Evolutionary conservation across 2,329 filamentous ascomycete species (phyloP), one percentile per base, ranked within the genome.

Genomic region (Pezizomycotina sp.): DNA sequence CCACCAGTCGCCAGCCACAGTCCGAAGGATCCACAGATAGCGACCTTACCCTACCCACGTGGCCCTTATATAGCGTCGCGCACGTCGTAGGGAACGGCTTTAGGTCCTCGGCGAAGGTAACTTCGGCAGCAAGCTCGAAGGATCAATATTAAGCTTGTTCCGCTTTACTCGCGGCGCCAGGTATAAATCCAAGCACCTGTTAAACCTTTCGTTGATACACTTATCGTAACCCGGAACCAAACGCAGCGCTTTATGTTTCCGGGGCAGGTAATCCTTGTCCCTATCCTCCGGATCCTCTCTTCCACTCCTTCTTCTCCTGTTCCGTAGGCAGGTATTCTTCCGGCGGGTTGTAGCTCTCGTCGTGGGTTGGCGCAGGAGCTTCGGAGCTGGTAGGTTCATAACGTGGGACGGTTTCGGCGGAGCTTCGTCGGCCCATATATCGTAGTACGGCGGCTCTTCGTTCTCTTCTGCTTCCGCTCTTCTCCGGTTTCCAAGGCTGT

Each of bases 81-180:
- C 80, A 86, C 6, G 81, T 73, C 0, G 84, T 92, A 9, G 89
- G 89, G 65, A 95, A 98, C 2, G 89, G 89, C 52, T 82, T 82
- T 38, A 98, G 66, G 52, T 98, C 86, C 51, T 92, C 81, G 1
- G 86, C 42, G 78, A 80, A 5, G 91, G 89, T 5, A 98, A 66
- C 56, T 93, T 93, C 8, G 89, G 86, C 22, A 98, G 68, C 32
- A 98, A 64, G 23, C 82, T 92, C 57, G 79, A 78, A 3, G 89
- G 89, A 52, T 98, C 89, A 53, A 98, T 95, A 60, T 95, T 92
- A 53, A 98, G 71, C 58, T 84, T 79, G 62, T 84, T 93, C 57
- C 91, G 78, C 42, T 86, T 74, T 38, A 98, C 74, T 53, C 89
- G 70, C 29, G 91, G 89, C 10, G 91, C 89, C 42, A 98, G 68